Evolutionary conservation across 805 yeast genomes (phyloP), one percentile per base, ranked within the genome.

Genomic region (Zygoascus tannicola): DNA sequence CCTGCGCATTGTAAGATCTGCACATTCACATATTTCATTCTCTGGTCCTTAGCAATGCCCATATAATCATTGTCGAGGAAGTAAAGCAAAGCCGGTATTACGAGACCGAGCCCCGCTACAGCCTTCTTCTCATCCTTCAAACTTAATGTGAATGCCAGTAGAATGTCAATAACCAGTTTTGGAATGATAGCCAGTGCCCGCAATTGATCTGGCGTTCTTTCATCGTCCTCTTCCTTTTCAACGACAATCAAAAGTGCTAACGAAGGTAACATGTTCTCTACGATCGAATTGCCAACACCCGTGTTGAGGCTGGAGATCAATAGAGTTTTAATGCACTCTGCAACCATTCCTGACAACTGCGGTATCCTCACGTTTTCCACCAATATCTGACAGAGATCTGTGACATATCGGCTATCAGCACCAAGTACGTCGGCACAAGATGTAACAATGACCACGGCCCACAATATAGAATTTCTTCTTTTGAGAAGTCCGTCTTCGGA

Each of bases 241-340:
- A 52, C 21, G 48, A 50, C 33, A 40, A 58, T 53, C 26, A 56
- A 46, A 1, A 63, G 48, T 0, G 78, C 62, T 14, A 78, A 53
- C 30, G 63, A 62, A 5, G 78, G 73, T 2, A 82, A 59, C 22
- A 76, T 56, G 14, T 61, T 62, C 44, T 69, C 68, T 32, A 79
- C 62, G 1, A 74, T 57, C 3, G 52, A 44, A 3, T 65, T 60
- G 5, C 71, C 64, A 3, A 67, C 58, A 3, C 53, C 50, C 2
- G 30, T 63, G 44, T 54, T 51, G 19, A 51, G 44, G 32, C 65
- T 56, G 34, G 65, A 67, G 5, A 62, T 56, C 34, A 81, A 66
- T 35, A 85, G 63, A 0, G 80, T 68, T 52, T 72, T 80, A 41
- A 81, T 66, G 14, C 92, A 80, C 50, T 80, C 87, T 10, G 79